phyloP scores from a whole-genome alignment of 306 rosid species.

The Corylus avellana region DNA sequence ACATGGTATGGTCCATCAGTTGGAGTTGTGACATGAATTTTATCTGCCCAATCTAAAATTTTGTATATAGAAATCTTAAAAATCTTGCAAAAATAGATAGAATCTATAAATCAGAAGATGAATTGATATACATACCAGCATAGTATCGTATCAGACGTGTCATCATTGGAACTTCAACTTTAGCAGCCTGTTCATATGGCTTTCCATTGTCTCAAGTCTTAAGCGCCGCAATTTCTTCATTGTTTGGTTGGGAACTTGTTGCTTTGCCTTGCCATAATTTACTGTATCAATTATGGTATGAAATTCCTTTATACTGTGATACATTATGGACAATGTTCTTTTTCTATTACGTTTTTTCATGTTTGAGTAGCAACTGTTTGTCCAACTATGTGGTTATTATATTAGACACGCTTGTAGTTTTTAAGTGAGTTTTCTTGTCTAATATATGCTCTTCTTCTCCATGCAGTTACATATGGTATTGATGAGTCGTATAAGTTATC shows the following conservation, averaged over 20 bases:
- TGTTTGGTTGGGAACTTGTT: not conserved
- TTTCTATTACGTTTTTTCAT: slow-evolving; percentile 4
- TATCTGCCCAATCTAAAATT: slow-evolving; percentile 84
- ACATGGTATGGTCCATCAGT: slow-evolving; percentile 79
- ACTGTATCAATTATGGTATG: not conserved
- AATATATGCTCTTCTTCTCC: too few species aligned
- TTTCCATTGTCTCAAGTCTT: too few species aligned
- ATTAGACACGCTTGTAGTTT: too few species aligned
- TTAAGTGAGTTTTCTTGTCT: too few species aligned
- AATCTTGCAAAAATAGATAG: not conserved
- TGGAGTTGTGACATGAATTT: slow-evolving; percentile 85
- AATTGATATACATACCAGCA: slow-evolving; percentile 53
- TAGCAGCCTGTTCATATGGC: too few species aligned
- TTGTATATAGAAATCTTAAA: slow-evolving; percentile 2
- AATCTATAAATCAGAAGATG: not conserved
- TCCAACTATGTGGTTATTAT: too few species aligned
- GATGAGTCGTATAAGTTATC: too few species aligned
- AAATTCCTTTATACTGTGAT: not conserved
- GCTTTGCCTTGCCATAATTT: not conserved
- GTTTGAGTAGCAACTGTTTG: too few species aligned
- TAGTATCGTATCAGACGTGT: slow-evolving; percentile 72
- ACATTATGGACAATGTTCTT: not conserved
- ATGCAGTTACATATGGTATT: too few species aligned
- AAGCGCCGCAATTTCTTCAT: too few species aligned
- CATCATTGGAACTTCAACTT: slow-evolving; percentile 50